Base-by-base conservation (phyloP, 805 yeast genomes). In the Wickerhamomyces sydowiorum region DNA sequence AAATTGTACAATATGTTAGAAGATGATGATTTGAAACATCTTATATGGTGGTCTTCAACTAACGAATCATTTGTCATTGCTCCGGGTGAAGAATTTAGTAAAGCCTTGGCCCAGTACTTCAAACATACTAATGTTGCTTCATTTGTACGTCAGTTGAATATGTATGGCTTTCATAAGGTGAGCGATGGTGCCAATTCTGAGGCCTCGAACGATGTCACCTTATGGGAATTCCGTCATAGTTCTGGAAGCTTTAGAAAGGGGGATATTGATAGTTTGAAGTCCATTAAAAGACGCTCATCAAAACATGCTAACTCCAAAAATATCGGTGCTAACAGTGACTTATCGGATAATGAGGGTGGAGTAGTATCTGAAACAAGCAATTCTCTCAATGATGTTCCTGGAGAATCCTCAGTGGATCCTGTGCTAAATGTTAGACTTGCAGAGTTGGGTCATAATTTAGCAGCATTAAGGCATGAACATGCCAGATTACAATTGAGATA, bases 151-250 rank as follows among this genome's bases (percentile, higher is more conserved):
- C 93, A 85, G 54, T 64, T 85, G 41, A 86, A 85, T 61, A 82
- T 84, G 86, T 85, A 85, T 54, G 91, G 91, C 0, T 85, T 85
- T 57, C 90, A 83, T 58, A 84, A 85, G 58, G 85, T 85, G 8
- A 51, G 56, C 29, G 61, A 56, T 24, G 51, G 51, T 20, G 21
- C 39, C 5, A 46, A 37, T 28, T 36, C 37, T 3, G 31, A 43
- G 19, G 35, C 42, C 17, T 42, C 38, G 7, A 36, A 42, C n/a
- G 56, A 46, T 12, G 41, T 42, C 17, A 59, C 60, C 44, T 55
- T 59, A 14, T 90, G 98, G 98, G 97, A 91, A 65, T 90, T 90
- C 63, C 80, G 81, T 44, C 98, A 90, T 59, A 77, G 86, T 22
- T 80, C 86, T 4, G 86, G 84, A 28, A 73, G 75, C 45, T 90